Conservation (phyloP, 306 rosid species). For the Ammopiptanthus mongolicus region DNA sequence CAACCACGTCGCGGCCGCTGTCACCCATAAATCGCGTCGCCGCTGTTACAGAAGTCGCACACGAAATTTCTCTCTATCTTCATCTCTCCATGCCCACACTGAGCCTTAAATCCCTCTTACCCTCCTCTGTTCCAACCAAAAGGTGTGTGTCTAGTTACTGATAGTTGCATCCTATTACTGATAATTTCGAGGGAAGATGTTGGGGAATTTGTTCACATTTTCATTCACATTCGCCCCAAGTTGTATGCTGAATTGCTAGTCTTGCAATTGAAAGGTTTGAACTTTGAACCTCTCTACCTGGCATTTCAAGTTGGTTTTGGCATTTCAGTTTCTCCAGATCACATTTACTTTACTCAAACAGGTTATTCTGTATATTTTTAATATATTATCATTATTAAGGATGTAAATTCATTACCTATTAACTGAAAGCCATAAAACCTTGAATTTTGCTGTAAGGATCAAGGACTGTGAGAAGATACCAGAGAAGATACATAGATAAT, state of each 20-base stretch:
- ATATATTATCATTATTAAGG: not conserved
- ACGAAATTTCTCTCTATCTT: too few species aligned
- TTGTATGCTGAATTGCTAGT: conserved; percentile 68
- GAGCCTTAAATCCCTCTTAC: too few species aligned
- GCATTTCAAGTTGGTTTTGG: conserved; percentile 17
- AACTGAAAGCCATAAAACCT: not conserved
- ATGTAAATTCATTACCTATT: not conserved
- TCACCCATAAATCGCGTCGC: too few species aligned
- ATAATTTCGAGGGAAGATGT: conserved; percentile 59
- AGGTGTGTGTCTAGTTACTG: too few species aligned
- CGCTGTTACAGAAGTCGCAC: too few species aligned
- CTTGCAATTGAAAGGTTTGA: conserved; percentile 56
- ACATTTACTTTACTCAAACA: not conserved
- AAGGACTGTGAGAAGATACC: not conserved
- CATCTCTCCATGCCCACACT: too few species aligned
- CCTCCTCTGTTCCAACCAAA: too few species aligned
- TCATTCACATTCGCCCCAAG: conserved; percentile 88
- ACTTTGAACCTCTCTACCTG: conserved; percentile 26
- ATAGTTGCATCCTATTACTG: too few species aligned
- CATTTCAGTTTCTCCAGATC: not conserved
- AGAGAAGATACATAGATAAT: too few species aligned
- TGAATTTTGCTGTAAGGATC: not conserved
- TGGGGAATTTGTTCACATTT: conserved; percentile 84
- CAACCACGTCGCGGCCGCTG: too few species aligned
- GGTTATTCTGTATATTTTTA: not conserved